phyloP scores from a whole-genome alignment of 169 alveolate species.

The Plasmodium adleri region DNA sequence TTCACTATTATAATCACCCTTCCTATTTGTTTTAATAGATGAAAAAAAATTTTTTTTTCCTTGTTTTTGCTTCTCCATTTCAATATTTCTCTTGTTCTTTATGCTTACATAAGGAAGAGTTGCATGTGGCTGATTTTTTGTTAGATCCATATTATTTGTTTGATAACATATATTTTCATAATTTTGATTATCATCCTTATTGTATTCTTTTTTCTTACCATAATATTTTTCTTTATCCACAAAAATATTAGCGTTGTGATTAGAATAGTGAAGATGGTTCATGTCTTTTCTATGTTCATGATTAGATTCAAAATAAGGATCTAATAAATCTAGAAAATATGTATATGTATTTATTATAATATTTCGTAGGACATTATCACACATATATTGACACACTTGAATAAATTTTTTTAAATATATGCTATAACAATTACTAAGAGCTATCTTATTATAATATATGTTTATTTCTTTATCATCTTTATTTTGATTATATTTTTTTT shows the following conservation, averaged over 20 bases:
- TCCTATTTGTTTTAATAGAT: too few relatives aligned
- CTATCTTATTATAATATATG: conserved; percentile 44
- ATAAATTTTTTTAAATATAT: conserved; percentile 39
- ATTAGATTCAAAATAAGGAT: conserved; percentile 12
- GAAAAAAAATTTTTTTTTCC: too few relatives aligned
- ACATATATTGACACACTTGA: conserved; percentile 41
- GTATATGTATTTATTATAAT: conserved; percentile 37
- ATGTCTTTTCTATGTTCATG: background rate
- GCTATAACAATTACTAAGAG: conserved; percentile 39
- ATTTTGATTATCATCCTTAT: too few relatives aligned
- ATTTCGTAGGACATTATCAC: conserved; percentile 34
- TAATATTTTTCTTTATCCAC: too few relatives aligned
- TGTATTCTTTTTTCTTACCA: too few relatives aligned
- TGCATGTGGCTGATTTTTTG: too few relatives aligned
- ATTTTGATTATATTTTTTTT: background rate
- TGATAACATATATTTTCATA: too few relatives aligned
- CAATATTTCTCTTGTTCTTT: too few relatives aligned
- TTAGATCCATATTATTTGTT: too few relatives aligned
- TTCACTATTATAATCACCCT: background rate
- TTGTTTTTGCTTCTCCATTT: too few relatives aligned
- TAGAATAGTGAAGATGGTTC: background rate
- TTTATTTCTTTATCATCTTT: background rate
- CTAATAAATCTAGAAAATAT: conserved; percentile 10
- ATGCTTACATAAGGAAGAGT: too few relatives aligned
- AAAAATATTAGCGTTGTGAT: too few relatives aligned